Conservation (phyloP, 2,329 filamentous ascomycete species). For the Aureobasidium sp. region DNA sequence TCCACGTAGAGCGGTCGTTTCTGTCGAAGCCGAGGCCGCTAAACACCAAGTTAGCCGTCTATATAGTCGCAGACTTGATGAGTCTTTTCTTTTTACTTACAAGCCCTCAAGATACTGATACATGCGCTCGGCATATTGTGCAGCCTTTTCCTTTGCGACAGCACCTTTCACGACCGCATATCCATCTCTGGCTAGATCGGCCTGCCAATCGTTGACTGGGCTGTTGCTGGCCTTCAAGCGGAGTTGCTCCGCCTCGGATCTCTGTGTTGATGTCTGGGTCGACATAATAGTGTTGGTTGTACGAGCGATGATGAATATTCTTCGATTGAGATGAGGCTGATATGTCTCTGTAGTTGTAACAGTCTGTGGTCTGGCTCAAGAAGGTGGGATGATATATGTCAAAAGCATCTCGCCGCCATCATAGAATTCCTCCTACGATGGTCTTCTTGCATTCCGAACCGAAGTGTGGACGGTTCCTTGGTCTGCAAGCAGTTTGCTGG, state of each 20-base stretch:
- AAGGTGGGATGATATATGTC: background rate
- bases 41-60: background rate
- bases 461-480: background rate
- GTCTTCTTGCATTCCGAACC: background rate
- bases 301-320: background rate
- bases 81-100: background rate
- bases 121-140: conserved; percentile 26
- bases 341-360: background rate
- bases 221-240: background rate
- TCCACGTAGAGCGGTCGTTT: conserved; percentile 27
- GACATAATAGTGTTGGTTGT: background rate
- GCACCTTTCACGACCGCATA: conserved; percentile 39
- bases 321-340: background rate
- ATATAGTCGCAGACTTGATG: no score
- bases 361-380: background rate
- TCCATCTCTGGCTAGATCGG: conserved; percentile 25
- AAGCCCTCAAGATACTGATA: conserved; percentile 26
- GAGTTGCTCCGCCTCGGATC: background rate
- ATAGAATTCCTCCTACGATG: background rate
- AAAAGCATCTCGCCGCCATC: background rate
- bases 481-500: no score
- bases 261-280: background rate
- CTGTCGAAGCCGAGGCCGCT: conserved; percentile 16
- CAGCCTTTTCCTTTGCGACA: conserved; percentile 34
- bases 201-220: background rate